Evolutionary conservation across 2,329 filamentous ascomycete species (phyloP).

Genomic region (Atkinsonella hypoxylon): DNA sequence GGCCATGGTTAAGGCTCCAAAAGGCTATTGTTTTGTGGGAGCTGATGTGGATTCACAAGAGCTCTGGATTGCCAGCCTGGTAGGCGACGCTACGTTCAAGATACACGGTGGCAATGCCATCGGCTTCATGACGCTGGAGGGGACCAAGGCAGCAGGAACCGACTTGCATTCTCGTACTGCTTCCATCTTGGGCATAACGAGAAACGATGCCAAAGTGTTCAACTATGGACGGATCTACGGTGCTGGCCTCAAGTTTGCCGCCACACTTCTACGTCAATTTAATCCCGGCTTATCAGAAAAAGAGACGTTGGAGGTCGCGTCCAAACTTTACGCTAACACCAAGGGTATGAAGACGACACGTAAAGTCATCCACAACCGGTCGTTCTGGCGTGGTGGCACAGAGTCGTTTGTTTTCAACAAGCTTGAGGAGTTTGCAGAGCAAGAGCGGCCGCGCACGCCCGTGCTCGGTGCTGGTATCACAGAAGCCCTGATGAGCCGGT

Average conservation of each 20-base stretch:
- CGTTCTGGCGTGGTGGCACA: constrained; percentile 93
- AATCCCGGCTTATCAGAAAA: constrained; percentile 73
- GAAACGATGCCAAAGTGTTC: constrained; percentile 94
- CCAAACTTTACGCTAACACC: constrained; percentile 73
- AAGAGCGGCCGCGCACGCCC: constrained; percentile 80
- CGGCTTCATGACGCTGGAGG: constrained; percentile 97
- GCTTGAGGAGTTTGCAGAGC: constrained; percentile 93
- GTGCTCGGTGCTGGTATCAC: constrained; percentile 93
- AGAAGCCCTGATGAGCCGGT: constrained; percentile 81
- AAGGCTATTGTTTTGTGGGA: constrained; percentile 86
- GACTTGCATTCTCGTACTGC: constrained; percentile 93
- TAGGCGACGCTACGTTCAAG: constrained; percentile 90
- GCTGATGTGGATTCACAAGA: constrained; percentile 97
- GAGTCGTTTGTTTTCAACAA: constrained; percentile 98
- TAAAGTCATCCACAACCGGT: constrained; percentile 55
- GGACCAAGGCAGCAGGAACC: constrained; percentile 85
- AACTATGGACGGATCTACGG: constrained; percentile 99
- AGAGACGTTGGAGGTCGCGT: constrained; percentile 64
- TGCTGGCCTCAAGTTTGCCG: constrained; percentile 89
- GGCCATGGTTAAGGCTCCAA: constrained; percentile 86
- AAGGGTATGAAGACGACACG: constrained; percentile 80
- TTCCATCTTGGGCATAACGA: constrained; percentile 79
- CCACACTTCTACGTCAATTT: constrained; percentile 83
- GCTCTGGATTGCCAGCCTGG: constrained; percentile 91
- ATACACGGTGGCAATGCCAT: constrained; percentile 94